Conservation (phyloP, 2,329 filamentous ascomycete species). For the Sporothrix luriei region DNA sequence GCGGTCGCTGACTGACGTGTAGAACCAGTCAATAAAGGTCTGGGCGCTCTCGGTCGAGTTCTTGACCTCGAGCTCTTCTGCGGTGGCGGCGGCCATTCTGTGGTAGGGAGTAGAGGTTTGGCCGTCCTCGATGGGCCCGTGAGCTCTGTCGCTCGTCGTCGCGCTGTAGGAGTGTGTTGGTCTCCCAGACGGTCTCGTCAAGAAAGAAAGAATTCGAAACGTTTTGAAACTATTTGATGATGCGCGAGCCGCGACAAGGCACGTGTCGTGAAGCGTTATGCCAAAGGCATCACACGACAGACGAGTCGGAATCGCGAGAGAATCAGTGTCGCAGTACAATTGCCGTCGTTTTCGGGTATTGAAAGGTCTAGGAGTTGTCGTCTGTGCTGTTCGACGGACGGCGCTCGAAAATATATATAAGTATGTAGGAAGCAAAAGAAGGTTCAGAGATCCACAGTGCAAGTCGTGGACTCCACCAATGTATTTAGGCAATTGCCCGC, state of each 20-base stretch:
- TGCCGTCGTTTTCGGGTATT: not conserved
- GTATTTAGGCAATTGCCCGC: not conserved
- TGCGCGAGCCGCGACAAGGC: not conserved
- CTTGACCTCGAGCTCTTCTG: constrained; percentile 49
- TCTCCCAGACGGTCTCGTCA: not conserved
- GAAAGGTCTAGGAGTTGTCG: not conserved
- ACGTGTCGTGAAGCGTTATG: not conserved
- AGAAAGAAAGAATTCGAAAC: not conserved
- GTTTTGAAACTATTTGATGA: no score
- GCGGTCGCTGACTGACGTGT: constrained; percentile 68
- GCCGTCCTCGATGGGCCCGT: not conserved
- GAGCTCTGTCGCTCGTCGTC: not conserved
- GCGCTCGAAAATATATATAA: not conserved
- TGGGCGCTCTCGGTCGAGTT: constrained; percentile 61
- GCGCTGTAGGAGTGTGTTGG: not conserved
- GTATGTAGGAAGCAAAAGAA: not conserved
- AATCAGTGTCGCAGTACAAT: not conserved
- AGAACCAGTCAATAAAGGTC: constrained; percentile 73
- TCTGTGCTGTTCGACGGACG: not conserved
- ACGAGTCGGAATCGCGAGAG: no score
- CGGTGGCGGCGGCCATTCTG: constrained; percentile 31
- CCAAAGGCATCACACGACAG: not conserved
- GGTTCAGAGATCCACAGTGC: constrained; percentile 17
- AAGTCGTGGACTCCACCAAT: not conserved
- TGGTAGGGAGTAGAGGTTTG: not conserved